Conservation (phyloP, 1,284 basidiomycete genomes). For the Papiliotrema laurentii region DNA sequence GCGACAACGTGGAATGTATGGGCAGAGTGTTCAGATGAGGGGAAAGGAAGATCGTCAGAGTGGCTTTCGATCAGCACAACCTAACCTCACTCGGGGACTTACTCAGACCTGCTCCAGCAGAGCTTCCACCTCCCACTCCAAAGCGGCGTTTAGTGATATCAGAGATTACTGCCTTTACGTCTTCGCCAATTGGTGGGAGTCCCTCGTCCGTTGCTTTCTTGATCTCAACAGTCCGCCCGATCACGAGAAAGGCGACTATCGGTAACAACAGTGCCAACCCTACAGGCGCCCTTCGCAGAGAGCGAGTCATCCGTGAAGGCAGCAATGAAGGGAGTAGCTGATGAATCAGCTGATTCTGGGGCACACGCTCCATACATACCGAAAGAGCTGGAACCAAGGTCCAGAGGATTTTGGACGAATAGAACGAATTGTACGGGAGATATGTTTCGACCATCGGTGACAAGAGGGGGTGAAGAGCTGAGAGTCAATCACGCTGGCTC, state of each 20-base stretch:
- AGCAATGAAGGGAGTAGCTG: constrained; percentile 39
- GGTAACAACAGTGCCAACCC: constrained; percentile 38
- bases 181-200: constrained; percentile 27
- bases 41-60: constrained; percentile 43
- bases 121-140: constrained; percentile 29
- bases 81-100: constrained; percentile 7
- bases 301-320: constrained; percentile 32
- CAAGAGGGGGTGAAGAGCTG: constrained; percentile 38
- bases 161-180: constrained; percentile 6
- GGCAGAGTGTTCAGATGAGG: constrained; percentile 47
- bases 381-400: constrained; percentile 31
- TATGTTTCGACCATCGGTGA: constrained; percentile 33
- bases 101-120: constrained; percentile 42
- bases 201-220: constrained; percentile 34
- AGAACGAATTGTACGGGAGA: constrained; percentile 23
- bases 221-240: constrained; percentile 46
- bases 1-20: constrained; percentile 38
- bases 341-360: constrained; percentile 2
- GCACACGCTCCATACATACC: constrained; percentile 14
- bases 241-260: constrained; percentile 42
- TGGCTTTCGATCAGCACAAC: constrained; percentile 27
- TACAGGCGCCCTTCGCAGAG: constrained; percentile 22
- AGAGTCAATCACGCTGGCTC: background rate
- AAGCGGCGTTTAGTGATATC: constrained; percentile 15
- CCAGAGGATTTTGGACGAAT: constrained; percentile 35